These are phyloP conservation scores for Wickerhamiella sergipiensis DNA, from an alignment of 805 yeast species.

Conservation along the genomic window DNA sequence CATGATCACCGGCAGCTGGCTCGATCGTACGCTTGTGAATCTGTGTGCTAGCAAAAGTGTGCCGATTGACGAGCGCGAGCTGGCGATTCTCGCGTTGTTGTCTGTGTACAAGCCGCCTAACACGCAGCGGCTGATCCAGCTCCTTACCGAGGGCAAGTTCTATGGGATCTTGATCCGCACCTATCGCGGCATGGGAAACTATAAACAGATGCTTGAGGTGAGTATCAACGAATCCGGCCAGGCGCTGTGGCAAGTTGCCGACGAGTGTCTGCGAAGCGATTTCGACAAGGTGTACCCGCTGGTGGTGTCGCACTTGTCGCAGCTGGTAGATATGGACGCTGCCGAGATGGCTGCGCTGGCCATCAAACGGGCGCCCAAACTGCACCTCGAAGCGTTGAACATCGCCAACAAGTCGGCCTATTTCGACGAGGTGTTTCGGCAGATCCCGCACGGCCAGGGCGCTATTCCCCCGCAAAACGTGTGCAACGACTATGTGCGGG, in stretches of 20 bases:
- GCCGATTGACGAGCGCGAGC: slow-evolving; percentile 46
- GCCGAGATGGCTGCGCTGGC: slow-evolving; percentile 1
- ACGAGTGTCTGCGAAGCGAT: slow-evolving; percentile 2
- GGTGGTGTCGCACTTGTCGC: slow-evolving; percentile 1
- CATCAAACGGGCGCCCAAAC: neutral
- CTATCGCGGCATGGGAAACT: slow-evolving; percentile 25
- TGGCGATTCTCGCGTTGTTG: slow-evolving; percentile 60
- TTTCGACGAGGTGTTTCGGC: slow-evolving; percentile 2
- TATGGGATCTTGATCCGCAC: slow-evolving; percentile 44
- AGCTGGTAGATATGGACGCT: slow-evolving; percentile 1
- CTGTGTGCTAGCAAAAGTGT: slow-evolving; percentile 16
- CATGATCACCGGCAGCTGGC: slow-evolving; percentile 40
- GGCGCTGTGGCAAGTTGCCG: slow-evolving; percentile 5
- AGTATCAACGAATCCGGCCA: neutral
- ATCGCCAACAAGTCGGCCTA: slow-evolving; percentile 1
- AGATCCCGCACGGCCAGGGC: neutral
- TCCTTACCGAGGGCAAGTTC: slow-evolving; percentile 42
- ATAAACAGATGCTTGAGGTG: slow-evolving; percentile 7
- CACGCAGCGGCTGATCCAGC: slow-evolving; percentile 34
- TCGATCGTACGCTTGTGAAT: slow-evolving; percentile 2
- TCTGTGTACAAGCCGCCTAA: slow-evolving; percentile 51
- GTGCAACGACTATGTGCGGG: slow-evolving; percentile 6
- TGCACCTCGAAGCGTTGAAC: neutral
- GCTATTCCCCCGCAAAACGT: slow-evolving; percentile 6
- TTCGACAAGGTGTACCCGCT: neutral